phyloP scores from a whole-genome alignment of 805 yeast genomes.

The Spathaspora boniae region DNA sequence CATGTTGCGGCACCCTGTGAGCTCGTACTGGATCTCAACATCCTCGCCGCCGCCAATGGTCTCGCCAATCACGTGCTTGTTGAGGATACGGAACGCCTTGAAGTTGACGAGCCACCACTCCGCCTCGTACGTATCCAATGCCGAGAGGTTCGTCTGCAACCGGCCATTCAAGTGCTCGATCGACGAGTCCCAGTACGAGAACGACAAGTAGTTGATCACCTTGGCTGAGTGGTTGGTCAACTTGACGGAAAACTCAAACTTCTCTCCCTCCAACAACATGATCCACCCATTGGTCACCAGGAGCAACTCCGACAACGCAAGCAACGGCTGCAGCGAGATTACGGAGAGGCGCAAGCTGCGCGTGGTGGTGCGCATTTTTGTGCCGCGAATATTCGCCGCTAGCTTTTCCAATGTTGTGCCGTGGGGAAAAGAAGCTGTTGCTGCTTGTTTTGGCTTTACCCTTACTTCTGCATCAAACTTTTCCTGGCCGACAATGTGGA shows the following conservation, averaged over 20 bases:
- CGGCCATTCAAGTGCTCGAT: conserved; percentile 59
- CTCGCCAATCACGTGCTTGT: conserved; percentile 38
- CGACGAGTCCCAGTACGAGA: conserved; percentile 71
- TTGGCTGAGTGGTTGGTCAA: conserved; percentile 60
- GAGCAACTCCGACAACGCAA: conserved; percentile 48
- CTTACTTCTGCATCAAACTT: neutral
- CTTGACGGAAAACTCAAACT: conserved; percentile 43
- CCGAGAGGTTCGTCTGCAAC: conserved; percentile 45
- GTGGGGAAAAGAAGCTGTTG: too few relatives aligned
- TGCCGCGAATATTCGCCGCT: neutral
- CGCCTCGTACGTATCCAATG: conserved; percentile 67
- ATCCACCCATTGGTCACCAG: conserved; percentile 62
- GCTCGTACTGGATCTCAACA: conserved; percentile 50
- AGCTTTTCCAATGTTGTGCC: too few relatives aligned
- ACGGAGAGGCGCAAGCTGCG: conserved; percentile 27
- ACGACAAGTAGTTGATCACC: conserved; percentile 52
- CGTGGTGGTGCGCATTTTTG: conserved; percentile 14
- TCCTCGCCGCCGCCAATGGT: conserved; percentile 38
- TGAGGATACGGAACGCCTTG: conserved; percentile 53
- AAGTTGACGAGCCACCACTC: conserved; percentile 64
- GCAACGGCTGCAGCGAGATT: conserved; percentile 55
- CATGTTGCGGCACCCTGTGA: conserved; percentile 73
- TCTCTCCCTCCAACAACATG: conserved; percentile 80
- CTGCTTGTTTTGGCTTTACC: neutral
- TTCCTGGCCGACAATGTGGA: conserved; percentile 31